Evolutionary conservation across 768 basidiomycete species (phyloP).

Genomic region (Termitomyces sp.): DNA sequence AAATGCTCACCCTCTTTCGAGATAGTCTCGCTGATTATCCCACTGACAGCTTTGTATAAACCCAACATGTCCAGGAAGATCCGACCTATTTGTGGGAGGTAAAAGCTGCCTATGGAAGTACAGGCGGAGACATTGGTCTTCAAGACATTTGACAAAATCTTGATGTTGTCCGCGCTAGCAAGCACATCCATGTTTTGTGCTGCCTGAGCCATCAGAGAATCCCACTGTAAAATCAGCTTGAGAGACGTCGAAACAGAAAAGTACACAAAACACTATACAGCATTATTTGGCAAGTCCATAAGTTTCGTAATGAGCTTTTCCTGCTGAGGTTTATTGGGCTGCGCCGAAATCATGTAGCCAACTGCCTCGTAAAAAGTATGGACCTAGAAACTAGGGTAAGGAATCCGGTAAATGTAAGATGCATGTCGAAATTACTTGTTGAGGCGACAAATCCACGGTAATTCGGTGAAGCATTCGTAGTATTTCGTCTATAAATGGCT

Average conservation of each 20-base stretch:
- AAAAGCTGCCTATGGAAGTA: constrained; percentile 95
- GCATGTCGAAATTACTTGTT: constrained; percentile 47
- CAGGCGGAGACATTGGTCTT: constrained; percentile 99
- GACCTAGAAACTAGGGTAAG: constrained; percentile 35
- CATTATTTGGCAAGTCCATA: constrained; percentile 97
- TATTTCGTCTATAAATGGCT: constrained; percentile 98
- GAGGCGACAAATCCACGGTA: constrained; percentile 89
- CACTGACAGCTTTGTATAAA: constrained; percentile 94
- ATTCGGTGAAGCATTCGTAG: constrained; percentile 87
- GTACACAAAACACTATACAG: constrained; percentile 37
- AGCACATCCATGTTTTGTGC: constrained; percentile 90
- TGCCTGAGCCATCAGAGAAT: constrained; percentile 94
- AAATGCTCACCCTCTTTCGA: constrained; percentile 64
- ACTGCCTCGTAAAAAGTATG: constrained; percentile 99
- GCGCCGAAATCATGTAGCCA: constrained; percentile 98
- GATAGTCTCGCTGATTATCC: constrained; percentile 92
- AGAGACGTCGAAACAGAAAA: neutral
- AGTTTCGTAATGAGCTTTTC: constrained; percentile 91
- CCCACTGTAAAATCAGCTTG: constrained; percentile 60
- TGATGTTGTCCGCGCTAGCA: constrained; percentile 88
- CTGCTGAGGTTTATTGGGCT: constrained; percentile 95
- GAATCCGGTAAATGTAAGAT: neutral
- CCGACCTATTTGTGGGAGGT: constrained; percentile 92
- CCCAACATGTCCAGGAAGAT: constrained; percentile 98
- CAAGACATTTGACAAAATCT: constrained; percentile 92